Evolutionary conservation across 2,329 filamentous ascomycete species (phyloP).

Genomic region (Tolypocladium paradoxum): DNA sequence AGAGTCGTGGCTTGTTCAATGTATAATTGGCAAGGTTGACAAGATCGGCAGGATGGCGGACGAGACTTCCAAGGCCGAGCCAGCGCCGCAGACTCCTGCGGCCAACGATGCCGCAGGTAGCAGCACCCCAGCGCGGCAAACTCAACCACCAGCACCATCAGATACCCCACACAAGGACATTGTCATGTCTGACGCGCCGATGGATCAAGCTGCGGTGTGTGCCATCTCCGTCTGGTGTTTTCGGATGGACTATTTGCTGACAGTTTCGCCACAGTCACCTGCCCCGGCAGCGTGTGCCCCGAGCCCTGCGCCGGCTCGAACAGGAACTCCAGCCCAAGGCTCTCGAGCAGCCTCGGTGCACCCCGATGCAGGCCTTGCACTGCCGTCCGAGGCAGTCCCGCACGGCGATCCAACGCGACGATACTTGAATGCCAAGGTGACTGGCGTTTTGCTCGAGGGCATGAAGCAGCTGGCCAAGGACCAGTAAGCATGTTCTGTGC

Average conservation of each 20-base stretch:
- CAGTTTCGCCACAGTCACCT: constrained; percentile 18
- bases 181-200: constrained; percentile 31
- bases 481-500: constrained; percentile 40
- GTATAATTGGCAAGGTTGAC: not conserved
- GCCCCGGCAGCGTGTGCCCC: constrained; percentile 24
- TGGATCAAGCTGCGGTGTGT: constrained; percentile 28
- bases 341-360: constrained; percentile 48
- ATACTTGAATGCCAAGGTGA: constrained; percentile 63
- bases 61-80: constrained; percentile 12
- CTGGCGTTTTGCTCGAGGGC: constrained; percentile 56
- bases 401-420: constrained; percentile 60
- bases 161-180: constrained; percentile 25
- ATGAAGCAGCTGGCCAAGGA: constrained; percentile 65
- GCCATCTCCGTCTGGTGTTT: not conserved
- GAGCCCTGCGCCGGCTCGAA: constrained; percentile 32
- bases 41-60: constrained; percentile 18
- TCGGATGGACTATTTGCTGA: not conserved
- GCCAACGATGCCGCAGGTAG: constrained; percentile 11
- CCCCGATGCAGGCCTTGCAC: constrained; percentile 39
- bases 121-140: constrained; percentile 7
- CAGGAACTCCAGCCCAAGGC: constrained; percentile 36
- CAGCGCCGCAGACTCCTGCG: constrained; percentile 9
- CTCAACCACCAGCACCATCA: constrained; percentile 4
- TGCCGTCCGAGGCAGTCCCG: constrained; percentile 48
- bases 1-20: not conserved